Conservation (phyloP, 805 yeast genomes). For the Wickerhamomyces chambardii region DNA sequence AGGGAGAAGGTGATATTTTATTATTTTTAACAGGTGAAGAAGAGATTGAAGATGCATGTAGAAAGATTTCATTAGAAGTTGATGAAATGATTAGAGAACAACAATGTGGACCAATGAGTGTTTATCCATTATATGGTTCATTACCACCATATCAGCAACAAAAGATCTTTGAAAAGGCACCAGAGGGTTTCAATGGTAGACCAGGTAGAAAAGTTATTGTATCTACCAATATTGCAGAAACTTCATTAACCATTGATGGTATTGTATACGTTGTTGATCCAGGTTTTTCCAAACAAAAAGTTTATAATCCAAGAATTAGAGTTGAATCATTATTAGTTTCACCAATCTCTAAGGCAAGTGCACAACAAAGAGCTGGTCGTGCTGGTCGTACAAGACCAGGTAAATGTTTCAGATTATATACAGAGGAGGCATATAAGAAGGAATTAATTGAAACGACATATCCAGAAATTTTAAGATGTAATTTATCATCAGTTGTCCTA, state of each 20-base stretch:
- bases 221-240: slow-evolving; percentile 95
- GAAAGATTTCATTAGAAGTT: slow-evolving; percentile 79
- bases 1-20: slow-evolving; percentile 84
- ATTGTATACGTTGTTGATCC: slow-evolving; percentile 97
- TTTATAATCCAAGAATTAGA: slow-evolving; percentile 91
- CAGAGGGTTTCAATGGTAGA: slow-evolving; percentile 63
- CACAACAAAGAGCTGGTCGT: slow-evolving; percentile 99
- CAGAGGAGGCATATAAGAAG: slow-evolving; percentile 92
- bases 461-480: slow-evolving; percentile 90
- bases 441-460: slow-evolving; percentile 93
- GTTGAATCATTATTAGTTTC: slow-evolving; percentile 92
- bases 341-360: slow-evolving; percentile 94
- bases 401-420: slow-evolving; percentile 91
- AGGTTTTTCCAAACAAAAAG: slow-evolving; percentile 94
- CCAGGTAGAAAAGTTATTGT: slow-evolving; percentile 95
- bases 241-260: slow-evolving; percentile 96
- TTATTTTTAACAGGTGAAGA: slow-evolving; percentile 93
- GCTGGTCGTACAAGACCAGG: slow-evolving; percentile 99
- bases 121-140: slow-evolving; percentile 93
- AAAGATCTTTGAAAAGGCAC: slow-evolving; percentile 85
- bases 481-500: slow-evolving; percentile 83
- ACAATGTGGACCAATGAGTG: slow-evolving; percentile 80
- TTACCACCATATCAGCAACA: slow-evolving; percentile 95
- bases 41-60: slow-evolving; percentile 94
- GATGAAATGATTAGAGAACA: slow-evolving; percentile 87